phyloP scores from a whole-genome alignment of 192 early-diverging fungal species.

The Funneliformis geosporum region DNA sequence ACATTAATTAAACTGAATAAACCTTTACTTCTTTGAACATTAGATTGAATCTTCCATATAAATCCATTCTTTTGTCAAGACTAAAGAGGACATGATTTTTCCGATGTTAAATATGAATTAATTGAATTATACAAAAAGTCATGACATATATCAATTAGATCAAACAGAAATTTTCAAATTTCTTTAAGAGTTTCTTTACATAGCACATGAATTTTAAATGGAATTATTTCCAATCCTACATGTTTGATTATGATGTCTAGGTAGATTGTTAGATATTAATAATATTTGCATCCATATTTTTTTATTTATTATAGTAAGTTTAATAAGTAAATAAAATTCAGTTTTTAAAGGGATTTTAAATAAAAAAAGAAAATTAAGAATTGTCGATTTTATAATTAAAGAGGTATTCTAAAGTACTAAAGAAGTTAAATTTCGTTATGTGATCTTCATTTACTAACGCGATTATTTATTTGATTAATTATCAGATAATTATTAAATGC shows the following conservation, averaged over 20 bases:
- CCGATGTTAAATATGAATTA: not conserved
- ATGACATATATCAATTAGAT: conserved; percentile 8
- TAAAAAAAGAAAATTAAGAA: too few relatives aligned
- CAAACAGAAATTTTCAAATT: not conserved
- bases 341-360: too few relatives aligned
- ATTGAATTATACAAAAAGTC: not conserved
- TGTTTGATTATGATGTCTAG: not conserved
- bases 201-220: conserved; percentile 1
- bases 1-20: too few relatives aligned
- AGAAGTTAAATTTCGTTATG: too few relatives aligned
- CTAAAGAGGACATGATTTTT: not conserved
- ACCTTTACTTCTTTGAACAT: conserved; percentile 12
- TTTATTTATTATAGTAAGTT: too few relatives aligned
- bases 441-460: too few relatives aligned
- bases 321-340: too few relatives aligned
- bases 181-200: not conserved
- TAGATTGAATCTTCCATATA: not conserved
- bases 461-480: too few relatives aligned
- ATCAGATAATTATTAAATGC: too few relatives aligned
- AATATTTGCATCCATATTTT: not conserved
- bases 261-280: not conserved
- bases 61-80: not conserved
- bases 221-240: not conserved
- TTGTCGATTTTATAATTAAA: too few relatives aligned
- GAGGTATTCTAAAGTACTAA: too few relatives aligned